Conservation (phyloP, 2,329 filamentous ascomycete genomes). For the Fusarium concolor region DNA sequence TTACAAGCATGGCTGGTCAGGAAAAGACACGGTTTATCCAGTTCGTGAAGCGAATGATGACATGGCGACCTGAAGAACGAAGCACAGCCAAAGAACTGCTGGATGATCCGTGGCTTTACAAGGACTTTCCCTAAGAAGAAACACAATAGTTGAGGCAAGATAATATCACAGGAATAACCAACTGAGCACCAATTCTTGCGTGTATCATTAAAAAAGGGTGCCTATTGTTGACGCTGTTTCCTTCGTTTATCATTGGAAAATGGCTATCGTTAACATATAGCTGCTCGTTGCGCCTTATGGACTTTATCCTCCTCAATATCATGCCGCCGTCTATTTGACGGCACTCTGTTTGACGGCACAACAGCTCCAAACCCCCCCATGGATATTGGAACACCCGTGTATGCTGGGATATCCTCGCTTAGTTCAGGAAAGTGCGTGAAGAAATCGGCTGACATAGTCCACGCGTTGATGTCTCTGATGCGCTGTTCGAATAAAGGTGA, state of each 20-base stretch:
- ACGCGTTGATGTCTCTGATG: slow-evolving; percentile 45
- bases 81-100: not conserved
- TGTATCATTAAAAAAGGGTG: not conserved
- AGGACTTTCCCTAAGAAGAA: not conserved
- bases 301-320: not conserved
- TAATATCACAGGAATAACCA: too few species aligned
- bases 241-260: not conserved
- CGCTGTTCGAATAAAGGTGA: slow-evolving; percentile 43
- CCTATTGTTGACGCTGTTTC: not conserved
- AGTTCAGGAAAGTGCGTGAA: slow-evolving; percentile 46
- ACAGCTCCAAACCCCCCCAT: not conserved
- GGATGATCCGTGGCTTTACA: not conserved
- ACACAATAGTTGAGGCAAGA: not conserved
- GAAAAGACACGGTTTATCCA: not conserved
- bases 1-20: not conserved
- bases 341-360: too few species aligned
- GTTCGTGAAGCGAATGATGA: not conserved
- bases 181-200: not conserved
- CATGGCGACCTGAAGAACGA: not conserved
- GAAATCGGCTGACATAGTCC: slow-evolving; percentile 47
- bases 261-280: slow-evolving; percentile 4
- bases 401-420: slow-evolving; percentile 48
- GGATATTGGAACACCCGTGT: slow-evolving; percentile 1
- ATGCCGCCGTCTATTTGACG: not conserved
- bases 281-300: slow-evolving; percentile 3